A percentile compares a stretch with the other conserved stretches of the same genome.
Conservation (phyloP, 2,329 filamentous ascomycete genomes). For the Dactylella cylindrospora region DNA sequence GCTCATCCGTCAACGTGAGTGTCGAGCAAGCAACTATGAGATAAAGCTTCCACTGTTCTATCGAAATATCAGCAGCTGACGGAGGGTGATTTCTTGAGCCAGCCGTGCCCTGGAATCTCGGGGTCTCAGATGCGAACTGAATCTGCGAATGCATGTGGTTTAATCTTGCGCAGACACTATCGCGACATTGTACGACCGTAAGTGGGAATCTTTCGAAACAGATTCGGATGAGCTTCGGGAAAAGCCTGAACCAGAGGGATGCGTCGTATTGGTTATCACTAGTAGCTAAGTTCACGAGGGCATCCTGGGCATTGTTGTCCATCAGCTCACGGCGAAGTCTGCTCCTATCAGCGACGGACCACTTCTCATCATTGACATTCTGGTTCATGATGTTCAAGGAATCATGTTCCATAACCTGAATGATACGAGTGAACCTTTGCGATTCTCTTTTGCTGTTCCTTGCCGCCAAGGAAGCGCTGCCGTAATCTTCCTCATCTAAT, state of each 20-base stretch:
- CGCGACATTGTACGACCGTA: conserved; percentile 83
- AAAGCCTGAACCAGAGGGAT: conserved; percentile 96
- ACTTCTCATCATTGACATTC: conserved; percentile 77
- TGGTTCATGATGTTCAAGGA: conserved; percentile 79
- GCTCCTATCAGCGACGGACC: conserved; percentile 89
- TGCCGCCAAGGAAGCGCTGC: conserved; percentile 44
- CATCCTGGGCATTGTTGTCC: conserved; percentile 78
- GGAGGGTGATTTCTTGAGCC: conserved; percentile 17
- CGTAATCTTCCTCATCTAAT: conserved; percentile 72
- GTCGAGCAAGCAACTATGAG: conserved; percentile 97
- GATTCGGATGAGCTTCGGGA: conserved; percentile 88
- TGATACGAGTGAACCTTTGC: conserved; percentile 65
- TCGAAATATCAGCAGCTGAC: conserved; percentile 69
- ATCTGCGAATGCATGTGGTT: conserved; percentile 90
- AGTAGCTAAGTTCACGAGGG: conserved; percentile 87
- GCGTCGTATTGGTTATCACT: conserved; percentile 94
- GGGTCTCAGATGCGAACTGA: conserved; percentile 72
- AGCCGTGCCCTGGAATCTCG: conserved; percentile 55
- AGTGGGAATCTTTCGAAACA: conserved; percentile 89
- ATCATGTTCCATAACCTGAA: conserved; percentile 87
- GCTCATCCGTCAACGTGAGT: conserved; percentile 65
- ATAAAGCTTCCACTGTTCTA: conserved; percentile 98
- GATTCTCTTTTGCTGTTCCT: conserved; percentile 34
- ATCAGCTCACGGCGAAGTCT: conserved; percentile 86
- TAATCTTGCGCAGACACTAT: conserved; percentile 88